Conservation (phyloP, 345 rosid genomes). For the Pugionium cornutum region DNA sequence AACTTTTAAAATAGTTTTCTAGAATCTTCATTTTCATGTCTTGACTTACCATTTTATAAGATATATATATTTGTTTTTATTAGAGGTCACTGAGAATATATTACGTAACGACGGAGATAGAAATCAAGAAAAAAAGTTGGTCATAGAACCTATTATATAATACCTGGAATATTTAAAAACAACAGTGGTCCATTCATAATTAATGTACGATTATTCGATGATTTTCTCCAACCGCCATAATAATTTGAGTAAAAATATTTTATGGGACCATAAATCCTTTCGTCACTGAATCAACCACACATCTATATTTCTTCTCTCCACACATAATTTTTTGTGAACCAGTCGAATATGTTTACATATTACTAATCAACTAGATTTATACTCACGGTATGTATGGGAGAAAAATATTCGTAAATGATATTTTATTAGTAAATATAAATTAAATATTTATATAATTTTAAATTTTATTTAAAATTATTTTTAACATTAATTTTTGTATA, state of each 20-base stretch:
- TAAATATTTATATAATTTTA: no score
- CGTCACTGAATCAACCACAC: slow-evolving; percentile 12
- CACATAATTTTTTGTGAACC: not conserved
- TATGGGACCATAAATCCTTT: no score
- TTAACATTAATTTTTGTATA: no score
- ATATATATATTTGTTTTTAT: not conserved
- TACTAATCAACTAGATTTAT: no score
- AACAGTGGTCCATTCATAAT: slow-evolving; percentile 5
- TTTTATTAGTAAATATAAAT: no score
- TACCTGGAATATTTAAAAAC: slow-evolving; percentile 4
- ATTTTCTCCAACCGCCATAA: slow-evolving; percentile 5
- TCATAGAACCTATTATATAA: slow-evolving; percentile 8
- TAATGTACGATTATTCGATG: not conserved
- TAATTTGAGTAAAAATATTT: slow-evolving; percentile 5
- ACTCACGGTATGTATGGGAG: no score
- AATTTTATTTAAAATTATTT: no score
- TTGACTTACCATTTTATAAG: not conserved
- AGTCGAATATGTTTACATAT: not conserved
- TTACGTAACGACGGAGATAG: slow-evolving; percentile 22
- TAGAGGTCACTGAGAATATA: slow-evolving; percentile 19
- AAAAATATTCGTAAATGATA: no score
- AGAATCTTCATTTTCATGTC: not conserved
- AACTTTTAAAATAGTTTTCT: not conserved
- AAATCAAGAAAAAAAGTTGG: slow-evolving; percentile 7
- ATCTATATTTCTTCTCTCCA: not conserved